Evolutionary conservation across 345 rosid species (phyloP).

Genomic region (Arabis hirsuta): DNA sequence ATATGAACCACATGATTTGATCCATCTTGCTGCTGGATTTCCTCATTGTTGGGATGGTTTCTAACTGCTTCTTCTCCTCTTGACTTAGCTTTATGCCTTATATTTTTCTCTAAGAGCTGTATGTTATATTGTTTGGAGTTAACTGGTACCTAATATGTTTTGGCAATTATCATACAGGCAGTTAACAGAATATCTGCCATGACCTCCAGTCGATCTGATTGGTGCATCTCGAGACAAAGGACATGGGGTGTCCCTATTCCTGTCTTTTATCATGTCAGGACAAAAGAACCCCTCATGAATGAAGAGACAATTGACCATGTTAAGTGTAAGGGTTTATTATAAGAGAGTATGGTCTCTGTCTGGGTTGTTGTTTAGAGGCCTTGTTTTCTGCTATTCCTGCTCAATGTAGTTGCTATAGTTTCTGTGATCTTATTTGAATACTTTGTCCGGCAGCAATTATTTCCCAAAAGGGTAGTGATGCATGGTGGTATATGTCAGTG

Average conservation of each 20-base stretch:
- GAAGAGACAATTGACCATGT: conserved; percentile 83
- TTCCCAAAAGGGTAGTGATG: conserved; percentile 84
- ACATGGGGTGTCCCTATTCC: conserved; percentile 98
- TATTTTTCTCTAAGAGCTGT: background rate
- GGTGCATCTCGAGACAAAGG: conserved; percentile 98
- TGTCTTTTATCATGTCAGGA: conserved; percentile 73
- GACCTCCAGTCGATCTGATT: conserved; percentile 93
- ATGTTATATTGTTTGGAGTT: conserved; percentile 14
- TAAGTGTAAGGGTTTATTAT: conserved; percentile 60
- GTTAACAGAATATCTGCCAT: conserved; percentile 88
- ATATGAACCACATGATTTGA: conserved; percentile 14
- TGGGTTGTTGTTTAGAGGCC: conserved; percentile 18
- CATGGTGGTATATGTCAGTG: conserved; percentile 96
- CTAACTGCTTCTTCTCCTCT: background rate
- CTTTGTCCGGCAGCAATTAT: conserved; percentile 64
- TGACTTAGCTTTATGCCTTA: background rate
- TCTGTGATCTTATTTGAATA: conserved; percentile 23
- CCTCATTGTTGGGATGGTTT: conserved; percentile 18
- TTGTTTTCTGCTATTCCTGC: background rate
- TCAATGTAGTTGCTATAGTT: conserved; percentile 14
- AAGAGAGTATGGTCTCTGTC: conserved; percentile 9
- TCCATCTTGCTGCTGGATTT: conserved; percentile 5
- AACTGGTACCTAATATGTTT: conserved; percentile 31
- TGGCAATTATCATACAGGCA: conserved; percentile 54
- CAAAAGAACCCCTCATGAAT: conserved; percentile 91